These are phyloP conservation scores for Neurospora sp. DNA, from an alignment of 2,329 filamentous ascomycete genomes.

Conservation along the genomic window DNA sequence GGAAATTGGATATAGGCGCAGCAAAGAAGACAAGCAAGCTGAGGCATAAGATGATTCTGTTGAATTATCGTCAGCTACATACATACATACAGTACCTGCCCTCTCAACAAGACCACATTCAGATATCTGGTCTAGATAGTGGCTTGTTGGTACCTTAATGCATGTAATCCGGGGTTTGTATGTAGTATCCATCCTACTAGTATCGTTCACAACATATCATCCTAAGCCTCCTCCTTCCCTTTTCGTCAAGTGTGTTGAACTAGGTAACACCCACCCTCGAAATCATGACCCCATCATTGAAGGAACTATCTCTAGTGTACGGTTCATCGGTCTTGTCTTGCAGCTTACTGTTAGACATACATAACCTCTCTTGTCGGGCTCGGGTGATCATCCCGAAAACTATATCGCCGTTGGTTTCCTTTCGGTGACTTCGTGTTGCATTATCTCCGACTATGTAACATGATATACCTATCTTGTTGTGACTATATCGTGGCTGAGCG, in stretches of 20 bases:
- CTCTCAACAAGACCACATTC: no score
- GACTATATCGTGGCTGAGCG: neutral
- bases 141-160: no score
- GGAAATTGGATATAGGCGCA: neutral
- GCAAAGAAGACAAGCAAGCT: neutral
- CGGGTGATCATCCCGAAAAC: neutral
- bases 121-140: no score
- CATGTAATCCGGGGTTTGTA: neutral
- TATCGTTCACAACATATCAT: neutral
- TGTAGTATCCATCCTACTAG: neutral
- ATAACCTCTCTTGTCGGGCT: neutral
- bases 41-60: neutral
- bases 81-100: no score
- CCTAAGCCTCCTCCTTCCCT: neutral
- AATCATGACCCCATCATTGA: neutral
- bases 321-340: neutral
- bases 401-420: neutral
- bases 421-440: no score
- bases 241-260: neutral
- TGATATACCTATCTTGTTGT: neutral
- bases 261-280: neutral
- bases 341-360: neutral
- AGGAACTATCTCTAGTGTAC: neutral
- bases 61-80: neutral
- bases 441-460: neutral